Evolutionary conservation across 305 asterid genomes (phyloP).

Genomic region (Lippia alba): DNA sequence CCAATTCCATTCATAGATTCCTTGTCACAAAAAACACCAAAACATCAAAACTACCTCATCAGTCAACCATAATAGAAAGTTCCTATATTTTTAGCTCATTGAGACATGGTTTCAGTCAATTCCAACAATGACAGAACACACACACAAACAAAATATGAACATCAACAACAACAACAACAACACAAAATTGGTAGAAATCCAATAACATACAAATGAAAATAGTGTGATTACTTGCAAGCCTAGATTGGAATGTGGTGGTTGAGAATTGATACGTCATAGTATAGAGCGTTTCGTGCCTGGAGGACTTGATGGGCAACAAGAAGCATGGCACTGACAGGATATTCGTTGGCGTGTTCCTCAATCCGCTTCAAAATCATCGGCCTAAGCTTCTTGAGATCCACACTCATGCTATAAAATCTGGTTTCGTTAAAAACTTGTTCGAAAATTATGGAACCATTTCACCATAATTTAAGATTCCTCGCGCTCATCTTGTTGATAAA

Average conservation of each 20-base stretch:
- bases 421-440: neutral
- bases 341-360: slow-evolving; percentile 72
- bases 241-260: slow-evolving; percentile 63
- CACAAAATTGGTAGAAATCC: neutral
- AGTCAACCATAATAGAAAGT: neutral
- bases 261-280: slow-evolving; percentile 76
- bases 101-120: neutral
- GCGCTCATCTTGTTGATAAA: too few relatives aligned
- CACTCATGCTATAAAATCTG: slow-evolving; percentile 37
- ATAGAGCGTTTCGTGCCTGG: slow-evolving; percentile 56
- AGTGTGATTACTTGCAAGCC: slow-evolving; percentile 83
- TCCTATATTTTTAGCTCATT: neutral
- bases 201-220: neutral
- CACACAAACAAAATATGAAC: neutral
- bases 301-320: slow-evolving; percentile 77
- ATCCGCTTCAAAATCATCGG: slow-evolving; percentile 83
- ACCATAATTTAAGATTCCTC: slow-evolving; percentile 21
- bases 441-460: slow-evolving; percentile 26
- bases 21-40: neutral
- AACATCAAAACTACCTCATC: neutral
- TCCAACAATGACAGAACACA: neutral
- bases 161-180: neutral
- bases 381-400: slow-evolving; percentile 67
- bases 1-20: neutral
- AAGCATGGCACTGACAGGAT: slow-evolving; percentile 62